These are phyloP conservation scores for Seiridium cupressi DNA, from an alignment of 2,329 filamentous ascomycete species.

Conservation along the genomic window DNA sequence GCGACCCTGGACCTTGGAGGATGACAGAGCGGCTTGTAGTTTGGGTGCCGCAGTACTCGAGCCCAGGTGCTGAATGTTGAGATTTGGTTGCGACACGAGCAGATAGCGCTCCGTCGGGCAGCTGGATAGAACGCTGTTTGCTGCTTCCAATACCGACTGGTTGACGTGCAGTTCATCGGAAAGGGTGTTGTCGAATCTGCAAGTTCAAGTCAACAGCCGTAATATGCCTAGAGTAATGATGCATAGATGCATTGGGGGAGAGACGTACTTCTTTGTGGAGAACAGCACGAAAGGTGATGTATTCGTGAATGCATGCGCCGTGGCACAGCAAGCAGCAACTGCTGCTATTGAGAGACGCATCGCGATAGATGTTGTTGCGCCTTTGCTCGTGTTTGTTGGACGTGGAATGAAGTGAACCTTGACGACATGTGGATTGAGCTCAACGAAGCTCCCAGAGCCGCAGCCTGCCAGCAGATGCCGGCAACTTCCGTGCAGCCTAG, in stretches of 20 bases:
- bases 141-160: conserved; percentile 38
- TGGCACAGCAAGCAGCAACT: conserved; percentile 53
- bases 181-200: neutral
- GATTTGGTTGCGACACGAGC: conserved; percentile 73
- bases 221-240: neutral
- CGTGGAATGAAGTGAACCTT: conserved; percentile 4
- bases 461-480: neutral
- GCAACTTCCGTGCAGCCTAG: neutral
- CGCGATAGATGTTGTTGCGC: neutral
- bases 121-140: conserved; percentile 52
- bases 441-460: neutral
- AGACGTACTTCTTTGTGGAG: conserved; percentile 74
- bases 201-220: conserved; percentile 9
- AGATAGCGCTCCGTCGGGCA: conserved; percentile 79
- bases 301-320: conserved; percentile 73
- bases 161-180: conserved; percentile 45
- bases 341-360: conserved; percentile 57
- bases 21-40: conserved; percentile 41
- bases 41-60: conserved; percentile 45
- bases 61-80: conserved; percentile 68
- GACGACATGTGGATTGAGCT: conserved; percentile 7
- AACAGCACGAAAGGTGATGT: conserved; percentile 88
- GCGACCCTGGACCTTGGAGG: conserved; percentile 32
- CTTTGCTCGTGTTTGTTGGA: neutral
- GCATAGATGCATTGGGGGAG: neutral